These are phyloP conservation scores for Durio zibethinus DNA, from an alignment of 345 rosid species.

Conservation along the genomic window DNA sequence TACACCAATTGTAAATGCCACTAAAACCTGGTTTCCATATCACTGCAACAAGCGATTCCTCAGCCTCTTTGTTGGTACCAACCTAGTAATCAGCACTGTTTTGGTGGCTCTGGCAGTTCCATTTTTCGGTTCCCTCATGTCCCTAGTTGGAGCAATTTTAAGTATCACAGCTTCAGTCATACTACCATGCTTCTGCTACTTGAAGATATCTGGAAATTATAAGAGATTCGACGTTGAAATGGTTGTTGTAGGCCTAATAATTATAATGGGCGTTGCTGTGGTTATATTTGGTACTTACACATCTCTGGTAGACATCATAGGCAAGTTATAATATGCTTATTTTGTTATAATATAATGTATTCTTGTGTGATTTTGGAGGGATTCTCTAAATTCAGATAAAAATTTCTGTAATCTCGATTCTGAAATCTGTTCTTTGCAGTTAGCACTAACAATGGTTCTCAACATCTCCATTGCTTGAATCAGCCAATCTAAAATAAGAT, in stretches of 20 bases:
- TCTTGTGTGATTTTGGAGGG: not conserved
- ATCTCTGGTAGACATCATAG: conserved; percentile 39
- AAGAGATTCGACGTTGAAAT: conserved; percentile 30
- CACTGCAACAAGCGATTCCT: conserved; percentile 22
- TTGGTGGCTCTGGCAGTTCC: conserved; percentile 50
- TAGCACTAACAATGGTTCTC: not conserved
- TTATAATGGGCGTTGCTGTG: conserved; percentile 29
- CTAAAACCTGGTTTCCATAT: conserved; percentile 30
- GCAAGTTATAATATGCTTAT: conserved; percentile 14
- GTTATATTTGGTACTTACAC: conserved; percentile 48
- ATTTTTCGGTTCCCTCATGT: conserved; percentile 51
- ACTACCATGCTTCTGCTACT: conserved; percentile 50
- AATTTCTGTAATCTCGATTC: not conserved
- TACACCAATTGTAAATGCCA: conserved; percentile 47
- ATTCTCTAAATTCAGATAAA: not conserved
- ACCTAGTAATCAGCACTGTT: conserved; percentile 42
- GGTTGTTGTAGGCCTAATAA: conserved; percentile 25
- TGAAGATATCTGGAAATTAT: conserved; percentile 48
- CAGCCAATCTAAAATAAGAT: too few species aligned
- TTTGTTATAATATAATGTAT: not conserved
- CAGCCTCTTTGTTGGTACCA: conserved; percentile 36
- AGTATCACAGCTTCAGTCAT: conserved; percentile 44
- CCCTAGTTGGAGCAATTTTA: conserved; percentile 62
- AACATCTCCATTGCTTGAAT: not conserved
- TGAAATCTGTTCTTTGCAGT: not conserved